Percentiles rank a stretch among this genome's conserved stretches.
Conservation (phyloP, 1,284 basidiomycete species). For the Trichosporon faecale region DNA sequence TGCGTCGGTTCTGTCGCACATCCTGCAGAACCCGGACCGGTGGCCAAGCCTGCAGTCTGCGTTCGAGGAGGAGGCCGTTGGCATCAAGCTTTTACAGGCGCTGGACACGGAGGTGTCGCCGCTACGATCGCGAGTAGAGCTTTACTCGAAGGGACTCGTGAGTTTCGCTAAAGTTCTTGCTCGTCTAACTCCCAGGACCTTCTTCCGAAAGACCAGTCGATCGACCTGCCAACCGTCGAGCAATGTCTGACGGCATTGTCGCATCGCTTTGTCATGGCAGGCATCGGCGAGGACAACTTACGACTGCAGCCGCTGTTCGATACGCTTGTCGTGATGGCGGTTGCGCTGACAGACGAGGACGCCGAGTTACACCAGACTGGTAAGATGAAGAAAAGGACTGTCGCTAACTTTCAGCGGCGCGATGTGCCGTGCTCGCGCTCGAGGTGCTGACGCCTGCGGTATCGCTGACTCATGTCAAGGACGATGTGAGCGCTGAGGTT, state of each 20-base stretch:
- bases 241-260: conserved; percentile 11
- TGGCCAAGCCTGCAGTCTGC: neutral
- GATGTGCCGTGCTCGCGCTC: conserved; percentile 14
- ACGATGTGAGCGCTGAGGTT: conserved; percentile 10
- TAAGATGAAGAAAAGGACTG: neutral
- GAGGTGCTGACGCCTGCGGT: conserved; percentile 15
- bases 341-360: conserved; percentile 11
- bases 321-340: conserved; percentile 11
- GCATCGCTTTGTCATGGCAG: neutral
- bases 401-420: conserved; percentile 12
- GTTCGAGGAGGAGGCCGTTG: neutral
- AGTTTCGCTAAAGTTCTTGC: neutral
- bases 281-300: conserved; percentile 1
- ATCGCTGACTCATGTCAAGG: neutral
- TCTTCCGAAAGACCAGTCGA: conserved; percentile 12
- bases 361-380: neutral
- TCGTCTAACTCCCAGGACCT: conserved; percentile 14
- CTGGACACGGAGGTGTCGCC: conserved; percentile 19
- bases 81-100: conserved; percentile 10
- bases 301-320: neutral
- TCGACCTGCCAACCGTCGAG: conserved; percentile 14
- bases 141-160: conserved; percentile 37
- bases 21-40: conserved; percentile 1
- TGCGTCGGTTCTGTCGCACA: conserved; percentile 18
- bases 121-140: conserved; percentile 26